phyloP scores from a whole-genome alignment of 257 asterid genomes.

The Solanum lignicaule region DNA sequence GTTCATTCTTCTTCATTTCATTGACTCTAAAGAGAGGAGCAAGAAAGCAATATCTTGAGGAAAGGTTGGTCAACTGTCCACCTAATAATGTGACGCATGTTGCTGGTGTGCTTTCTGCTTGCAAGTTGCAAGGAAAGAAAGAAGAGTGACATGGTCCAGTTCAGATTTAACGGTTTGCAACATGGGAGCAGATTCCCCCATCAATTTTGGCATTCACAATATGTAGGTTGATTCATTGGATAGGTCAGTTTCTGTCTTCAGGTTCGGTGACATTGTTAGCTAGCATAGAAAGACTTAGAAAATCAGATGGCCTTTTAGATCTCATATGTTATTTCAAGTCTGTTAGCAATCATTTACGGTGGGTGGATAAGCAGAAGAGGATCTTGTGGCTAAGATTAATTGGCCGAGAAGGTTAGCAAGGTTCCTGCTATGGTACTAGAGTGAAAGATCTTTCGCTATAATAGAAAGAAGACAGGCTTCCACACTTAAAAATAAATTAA shows the following conservation, averaged over 20 bases:
- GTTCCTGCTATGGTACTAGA: not conserved
- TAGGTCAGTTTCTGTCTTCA: no score
- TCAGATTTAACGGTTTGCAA: not conserved
- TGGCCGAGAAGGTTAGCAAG: not conserved
- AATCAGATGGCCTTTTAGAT: not conserved
- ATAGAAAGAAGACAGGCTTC: no score
- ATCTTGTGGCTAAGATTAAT: not conserved
- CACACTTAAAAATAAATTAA: no score
- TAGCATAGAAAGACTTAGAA: not conserved
- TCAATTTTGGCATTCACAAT: no score
- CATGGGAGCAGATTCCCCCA: not conserved
- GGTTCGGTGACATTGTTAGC: accelerated
- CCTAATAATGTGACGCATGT: not conserved
- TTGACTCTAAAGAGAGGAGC: no score
- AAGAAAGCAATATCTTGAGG: no score
- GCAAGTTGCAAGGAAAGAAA: not conserved
- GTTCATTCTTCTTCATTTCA: no score
- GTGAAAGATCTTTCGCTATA: not conserved
- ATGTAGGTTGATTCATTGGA: not conserved
- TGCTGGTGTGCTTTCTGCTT: not conserved
- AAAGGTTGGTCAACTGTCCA: not conserved
- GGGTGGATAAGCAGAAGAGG: not conserved
- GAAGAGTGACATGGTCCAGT: not conserved
- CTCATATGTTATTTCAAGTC: not conserved
- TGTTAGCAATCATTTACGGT: no score